Percentiles rank a stretch among this genome's conserved stretches.
These are phyloP conservation scores for Ulvella scutata DNA, from an alignment of 139 green algal species.

Conservation along the genomic window DNA sequence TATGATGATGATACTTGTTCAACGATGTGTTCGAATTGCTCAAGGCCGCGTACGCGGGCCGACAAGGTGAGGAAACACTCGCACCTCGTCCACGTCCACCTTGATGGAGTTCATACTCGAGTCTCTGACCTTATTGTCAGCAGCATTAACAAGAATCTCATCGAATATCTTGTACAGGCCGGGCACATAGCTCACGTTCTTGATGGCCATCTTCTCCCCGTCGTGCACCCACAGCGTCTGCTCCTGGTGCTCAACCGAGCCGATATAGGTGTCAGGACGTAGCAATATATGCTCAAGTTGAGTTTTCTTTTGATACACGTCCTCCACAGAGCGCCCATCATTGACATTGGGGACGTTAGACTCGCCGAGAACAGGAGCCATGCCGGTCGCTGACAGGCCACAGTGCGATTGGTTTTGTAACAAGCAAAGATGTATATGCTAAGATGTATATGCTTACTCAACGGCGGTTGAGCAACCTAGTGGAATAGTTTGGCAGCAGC, in stretches of 20 bases:
- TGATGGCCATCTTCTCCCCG: constrained; percentile 38
- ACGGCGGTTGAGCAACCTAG: too few relatives aligned
- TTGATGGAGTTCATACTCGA: constrained; percentile 77
- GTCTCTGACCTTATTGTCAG: constrained; percentile 97
- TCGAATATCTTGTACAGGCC: constrained; percentile 99
- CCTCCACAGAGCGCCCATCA: too few relatives aligned
- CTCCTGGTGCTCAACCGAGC: constrained; percentile 75
- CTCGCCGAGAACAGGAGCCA: too few relatives aligned
- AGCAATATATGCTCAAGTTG: constrained; percentile 98
- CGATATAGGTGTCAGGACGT: constrained; percentile 96
- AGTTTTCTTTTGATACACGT: constrained; percentile 96
- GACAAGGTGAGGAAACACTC: too few relatives aligned
- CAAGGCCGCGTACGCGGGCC: too few relatives aligned
- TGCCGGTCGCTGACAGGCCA: too few relatives aligned
- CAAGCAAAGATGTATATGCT: too few relatives aligned
- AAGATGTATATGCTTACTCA: too few relatives aligned
- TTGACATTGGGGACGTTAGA: too few relatives aligned
- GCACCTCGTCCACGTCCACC: constrained; percentile 67
- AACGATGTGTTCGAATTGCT: not conserved
- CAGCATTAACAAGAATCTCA: constrained; percentile 98
- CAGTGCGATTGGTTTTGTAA: too few relatives aligned
- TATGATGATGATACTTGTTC: not conserved
- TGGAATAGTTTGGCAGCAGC: too few relatives aligned
- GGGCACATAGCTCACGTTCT: constrained; percentile 61
- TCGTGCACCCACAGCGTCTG: constrained; percentile 86